Base-by-base conservation (phyloP, 805 yeast genomes). In the Myxozyma nipponensis region DNA sequence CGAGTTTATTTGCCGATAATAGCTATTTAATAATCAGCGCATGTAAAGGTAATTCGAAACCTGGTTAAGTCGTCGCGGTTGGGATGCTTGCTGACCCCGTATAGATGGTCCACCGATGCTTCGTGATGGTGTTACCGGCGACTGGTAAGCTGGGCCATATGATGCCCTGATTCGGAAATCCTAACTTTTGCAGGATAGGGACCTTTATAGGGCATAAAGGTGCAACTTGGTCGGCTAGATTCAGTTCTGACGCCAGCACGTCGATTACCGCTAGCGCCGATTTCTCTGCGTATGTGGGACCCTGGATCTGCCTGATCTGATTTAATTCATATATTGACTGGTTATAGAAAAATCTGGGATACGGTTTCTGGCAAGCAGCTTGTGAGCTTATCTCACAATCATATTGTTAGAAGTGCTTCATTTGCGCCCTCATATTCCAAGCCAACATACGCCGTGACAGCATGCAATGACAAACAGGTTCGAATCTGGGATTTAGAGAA, bases 201-300 rank as follows among this genome's bases (percentile, higher is more conserved):
- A 65, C 70, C 2, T 66, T 58, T 38, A 39, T 64, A 10, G 70
- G 70, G 7, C 70, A 66, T 42, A 65, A 65, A 46, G 70, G 70
- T 2, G 66, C 70, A 2, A 63, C 61, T 4, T 64, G 69, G 67
- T 62, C 67, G 35, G 54, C 66, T 9, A 52, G 62, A 13, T 46
- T 66, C 41, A 57, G 62, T 40, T 38, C 53, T 3, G 58, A 55
- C 30, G 65, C 60, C 13, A 23, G 34, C 4, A 45, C 43, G 22
- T 65, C 65, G 4, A 55, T 61, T 17, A 63, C 69, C 4, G 64
- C 68, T 2, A 62, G 69, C 44, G 69, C 70, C 2, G 70, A 66
- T 43, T 66, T 64, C 55, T 46, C 69, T 4, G 67, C 58, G 62
- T 57, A 50, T 19, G 59, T 39, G 2, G 18, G 18, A 5, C 25